These are phyloP conservation scores for Puccinia brachypodii DNA, from an alignment of 1,284 basidiomycete species.

Conservation along the genomic window DNA sequence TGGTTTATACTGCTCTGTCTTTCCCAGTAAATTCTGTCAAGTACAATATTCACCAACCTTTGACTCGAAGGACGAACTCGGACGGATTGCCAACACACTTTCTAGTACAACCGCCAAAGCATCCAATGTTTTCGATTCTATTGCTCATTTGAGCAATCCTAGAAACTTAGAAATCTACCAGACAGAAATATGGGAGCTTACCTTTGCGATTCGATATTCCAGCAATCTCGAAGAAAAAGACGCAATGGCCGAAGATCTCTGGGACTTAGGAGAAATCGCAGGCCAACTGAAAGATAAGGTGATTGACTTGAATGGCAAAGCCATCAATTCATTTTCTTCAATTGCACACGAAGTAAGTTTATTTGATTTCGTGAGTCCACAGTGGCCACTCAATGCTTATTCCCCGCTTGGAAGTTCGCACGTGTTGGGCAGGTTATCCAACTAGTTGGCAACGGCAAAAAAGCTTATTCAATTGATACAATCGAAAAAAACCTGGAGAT, in stretches of 20 bases:
- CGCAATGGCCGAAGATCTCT: constrained; percentile 48
- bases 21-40: not conserved
- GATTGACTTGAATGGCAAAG: constrained; percentile 45
- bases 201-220: constrained; percentile 51
- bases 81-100: not conserved
- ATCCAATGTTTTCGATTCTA: constrained; percentile 52
- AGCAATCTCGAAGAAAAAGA: constrained; percentile 50
- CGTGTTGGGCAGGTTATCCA: not conserved
- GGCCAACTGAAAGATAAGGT: constrained; percentile 52
- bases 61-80: not conserved
- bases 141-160: constrained; percentile 49
- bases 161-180: constrained; percentile 50
- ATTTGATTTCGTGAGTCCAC: not conserved
- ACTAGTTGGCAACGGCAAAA: not conserved
- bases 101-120: constrained; percentile 48
- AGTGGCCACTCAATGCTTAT: constrained; percentile 2
- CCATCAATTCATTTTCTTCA: constrained; percentile 48
- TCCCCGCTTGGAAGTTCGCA: not conserved
- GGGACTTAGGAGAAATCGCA: constrained; percentile 50
- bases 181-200: constrained; percentile 52
- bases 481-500: not conserved
- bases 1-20: not conserved
- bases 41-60: not conserved
- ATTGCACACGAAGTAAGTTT: constrained; percentile 29
- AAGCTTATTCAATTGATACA: not conserved